A percentile compares a stretch with the other conserved stretches of the same genome.
These are phyloP conservation scores for Eruca vesicaria DNA, from an alignment of 441 rosid genomes.

Conservation along the genomic window DNA sequence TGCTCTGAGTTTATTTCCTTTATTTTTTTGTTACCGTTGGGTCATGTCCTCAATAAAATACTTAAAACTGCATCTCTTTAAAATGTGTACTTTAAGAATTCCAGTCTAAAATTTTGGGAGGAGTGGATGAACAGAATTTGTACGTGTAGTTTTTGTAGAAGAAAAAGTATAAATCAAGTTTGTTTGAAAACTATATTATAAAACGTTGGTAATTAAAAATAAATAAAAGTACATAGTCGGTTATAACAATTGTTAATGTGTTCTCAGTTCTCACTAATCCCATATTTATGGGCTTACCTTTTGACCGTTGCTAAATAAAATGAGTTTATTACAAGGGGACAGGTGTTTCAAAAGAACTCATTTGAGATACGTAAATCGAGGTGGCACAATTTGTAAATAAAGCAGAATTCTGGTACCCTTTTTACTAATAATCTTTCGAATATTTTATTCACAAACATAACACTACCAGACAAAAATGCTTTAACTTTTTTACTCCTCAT, in stretches of 20 bases:
- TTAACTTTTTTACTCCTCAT: not conserved
- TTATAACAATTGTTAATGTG: not conserved
- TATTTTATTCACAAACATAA: not conserved
- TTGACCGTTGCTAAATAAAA: conserved; percentile 28
- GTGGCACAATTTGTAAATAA: conserved; percentile 28
- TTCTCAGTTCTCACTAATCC: not conserved
- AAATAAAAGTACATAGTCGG: not conserved
- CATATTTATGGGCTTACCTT: not conserved
- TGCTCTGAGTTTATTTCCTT: not conserved
- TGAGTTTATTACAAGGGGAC: conserved; percentile 10
- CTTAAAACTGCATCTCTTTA: too few relatives aligned
- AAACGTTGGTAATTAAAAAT: not conserved
- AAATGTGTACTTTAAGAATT: conserved; percentile 5
- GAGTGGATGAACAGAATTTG: conserved; percentile 12
- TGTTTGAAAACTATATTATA: not conserved
- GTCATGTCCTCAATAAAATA: not conserved
- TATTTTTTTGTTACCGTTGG: conserved; percentile 28
- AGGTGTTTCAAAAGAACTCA: conserved; percentile 22
- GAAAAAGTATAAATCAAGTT: not conserved
- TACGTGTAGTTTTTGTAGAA: conserved; percentile 5
- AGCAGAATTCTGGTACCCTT: not conserved
- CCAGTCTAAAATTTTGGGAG: not conserved
- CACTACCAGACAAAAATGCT: conserved; percentile 23
- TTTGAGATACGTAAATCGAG: conserved; percentile 31
- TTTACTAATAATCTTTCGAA: conserved; percentile 17